phyloP scores from a whole-genome alignment of 2,329 filamentous ascomycete genomes.

The Monosporascus sp. region DNA sequence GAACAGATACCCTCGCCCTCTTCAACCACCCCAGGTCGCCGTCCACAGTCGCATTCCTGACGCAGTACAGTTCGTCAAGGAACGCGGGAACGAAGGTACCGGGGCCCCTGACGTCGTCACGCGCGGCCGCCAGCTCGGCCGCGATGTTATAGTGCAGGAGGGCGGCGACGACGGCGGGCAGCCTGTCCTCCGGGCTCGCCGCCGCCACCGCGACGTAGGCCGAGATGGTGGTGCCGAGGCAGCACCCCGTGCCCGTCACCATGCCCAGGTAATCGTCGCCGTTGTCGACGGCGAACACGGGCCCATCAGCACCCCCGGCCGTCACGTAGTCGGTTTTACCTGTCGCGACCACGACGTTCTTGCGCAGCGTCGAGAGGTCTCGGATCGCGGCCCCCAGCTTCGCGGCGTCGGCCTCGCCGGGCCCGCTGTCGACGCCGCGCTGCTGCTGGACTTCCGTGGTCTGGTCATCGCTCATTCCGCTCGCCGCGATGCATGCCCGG shows the following conservation, averaged over 20 bases:
- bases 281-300: constrained; percentile 65
- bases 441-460: constrained; percentile 47
- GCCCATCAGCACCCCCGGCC: constrained; percentile 53
- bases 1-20: constrained; percentile 42
- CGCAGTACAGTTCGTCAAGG: constrained; percentile 62
- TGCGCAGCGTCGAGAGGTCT: constrained; percentile 61
- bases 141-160: constrained; percentile 72
- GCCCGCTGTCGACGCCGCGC: constrained; percentile 77
- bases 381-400: constrained; percentile 61
- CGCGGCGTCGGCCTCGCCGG: constrained; percentile 39
- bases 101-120: constrained; percentile 65
- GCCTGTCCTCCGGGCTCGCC: constrained; percentile 53
- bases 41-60: constrained; percentile 43
- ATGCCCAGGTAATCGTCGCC: constrained; percentile 67
- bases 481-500: constrained; percentile 57
- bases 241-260: constrained; percentile 80
- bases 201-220: constrained; percentile 63
- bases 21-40: constrained; percentile 49
- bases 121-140: constrained; percentile 64
- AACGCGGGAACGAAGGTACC: constrained; percentile 85
- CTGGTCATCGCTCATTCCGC: constrained; percentile 12
- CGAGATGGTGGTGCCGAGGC: constrained; percentile 75
- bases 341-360: constrained; percentile 76
- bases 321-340: constrained; percentile 72
- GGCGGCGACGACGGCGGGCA: constrained; percentile 69